Evolutionary conservation across 805 yeast genomes (phyloP), one percentile per base, ranked within the genome.

Genomic region (Cyberlindnera xylosilytica): DNA sequence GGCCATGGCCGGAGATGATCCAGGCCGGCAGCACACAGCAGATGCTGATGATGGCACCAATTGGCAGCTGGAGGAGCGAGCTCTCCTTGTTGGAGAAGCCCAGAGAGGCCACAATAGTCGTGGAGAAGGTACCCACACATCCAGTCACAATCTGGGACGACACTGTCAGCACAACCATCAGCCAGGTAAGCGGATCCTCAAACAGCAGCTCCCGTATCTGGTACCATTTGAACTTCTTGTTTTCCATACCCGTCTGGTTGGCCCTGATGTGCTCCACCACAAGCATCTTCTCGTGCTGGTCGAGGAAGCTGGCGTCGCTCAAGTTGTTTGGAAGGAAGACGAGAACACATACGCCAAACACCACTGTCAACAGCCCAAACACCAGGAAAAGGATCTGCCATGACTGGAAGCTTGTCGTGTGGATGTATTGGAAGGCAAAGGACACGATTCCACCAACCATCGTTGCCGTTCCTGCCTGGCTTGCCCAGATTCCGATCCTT

Each of bases 301-400:
- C 52, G 20, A 72, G 49, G 44, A 70, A 71, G 39, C 45, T 36
- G 8, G 60, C 58, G 3, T 37, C 39, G 8, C 58, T 53, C n/a
- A 66, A 75, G 46, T 70, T 75, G 50, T 77, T 74, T 1, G 85
- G 85, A 39, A 78, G 57, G 27, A 60, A 57, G 19, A 72, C 49
- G 28, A 63, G 59, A 4, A 73, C 65, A 2, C 68, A 28, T 1
- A 72, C 26, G 3, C 81, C 83, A 57, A 74, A 75, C 1, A 63
- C 35, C 3, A 75, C 57, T 3, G 83, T 79, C 11, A 75, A 48
- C 4, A 72, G 37, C 3, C 85, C 85, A 52, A 78, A 71, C 3
- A 76, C 69, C 26, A 78, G 53, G 54, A 76, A 79, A 57, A 77
- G 65, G 29, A 78, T 75, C 57, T 76, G 81, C 83, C 83, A 79